These are phyloP conservation scores for Fonsecaea monophora DNA, from an alignment of 2,329 filamentous ascomycete genomes.

Conservation along the genomic window DNA sequence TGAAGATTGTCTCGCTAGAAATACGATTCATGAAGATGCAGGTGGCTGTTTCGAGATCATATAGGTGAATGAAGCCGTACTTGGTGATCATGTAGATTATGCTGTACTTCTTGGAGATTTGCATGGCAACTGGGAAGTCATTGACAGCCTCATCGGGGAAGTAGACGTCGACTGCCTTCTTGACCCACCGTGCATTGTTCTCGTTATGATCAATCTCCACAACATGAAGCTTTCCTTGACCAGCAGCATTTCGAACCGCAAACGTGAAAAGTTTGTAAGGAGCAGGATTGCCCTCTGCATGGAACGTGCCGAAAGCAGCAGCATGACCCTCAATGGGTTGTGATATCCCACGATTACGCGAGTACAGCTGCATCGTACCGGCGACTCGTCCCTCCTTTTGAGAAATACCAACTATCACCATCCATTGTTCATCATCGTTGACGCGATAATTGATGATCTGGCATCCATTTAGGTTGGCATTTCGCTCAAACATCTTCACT, in stretches of 20 bases:
- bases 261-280: constrained; percentile 98
- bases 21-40: constrained; percentile 99
- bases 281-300: constrained; percentile 84
- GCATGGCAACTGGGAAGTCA: constrained; percentile 97
- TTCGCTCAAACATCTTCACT: constrained; percentile 92
- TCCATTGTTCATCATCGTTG: constrained; percentile 96
- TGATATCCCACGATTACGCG: constrained; percentile 92
- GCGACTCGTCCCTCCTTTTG: constrained; percentile 92
- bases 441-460: constrained; percentile 99
- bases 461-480: constrained; percentile 84
- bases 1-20: constrained; percentile 98
- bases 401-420: constrained; percentile 95
- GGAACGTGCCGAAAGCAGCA: constrained; percentile 87
- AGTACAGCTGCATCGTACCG: constrained; percentile 96
- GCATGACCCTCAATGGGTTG: constrained; percentile 98
- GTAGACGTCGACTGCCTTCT: constrained; percentile 97
- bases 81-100: constrained; percentile 98
- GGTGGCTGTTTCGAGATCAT: constrained; percentile 92
- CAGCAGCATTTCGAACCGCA: constrained; percentile 84
- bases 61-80: constrained; percentile 98
- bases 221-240: constrained; percentile 88
- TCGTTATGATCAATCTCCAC: constrained; percentile 96
- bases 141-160: constrained; percentile 95
- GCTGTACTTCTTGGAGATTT: constrained; percentile 95
- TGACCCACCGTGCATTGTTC: constrained; percentile 85